Evolutionary conservation across 208 protist species (phyloP).

Genomic region (Acanthamoeba quina): DNA sequence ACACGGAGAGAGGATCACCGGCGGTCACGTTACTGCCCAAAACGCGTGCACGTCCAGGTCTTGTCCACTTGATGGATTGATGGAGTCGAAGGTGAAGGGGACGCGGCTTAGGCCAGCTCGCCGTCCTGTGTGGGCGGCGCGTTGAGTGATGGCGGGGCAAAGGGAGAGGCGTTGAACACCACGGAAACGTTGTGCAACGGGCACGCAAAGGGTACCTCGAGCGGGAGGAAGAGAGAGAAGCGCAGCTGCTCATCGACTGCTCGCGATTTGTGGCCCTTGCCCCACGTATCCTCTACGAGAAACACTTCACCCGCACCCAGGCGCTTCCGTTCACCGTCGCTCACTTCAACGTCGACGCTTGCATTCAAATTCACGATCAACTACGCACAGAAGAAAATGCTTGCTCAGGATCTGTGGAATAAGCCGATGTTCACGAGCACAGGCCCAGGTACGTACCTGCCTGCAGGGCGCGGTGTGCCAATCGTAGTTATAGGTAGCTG

Average conservation of each 20-base stretch:
- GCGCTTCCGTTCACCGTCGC: neutral
- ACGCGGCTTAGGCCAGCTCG: neutral
- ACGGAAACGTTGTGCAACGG: neutral
- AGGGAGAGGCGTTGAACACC: neutral
- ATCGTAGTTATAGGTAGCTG: conserved; percentile 35
- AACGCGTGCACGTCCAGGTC: too few species aligned
- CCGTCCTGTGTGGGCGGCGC: neutral
- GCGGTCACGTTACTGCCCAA: too few species aligned
- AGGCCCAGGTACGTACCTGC: neutral
- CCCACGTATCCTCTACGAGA: conserved; percentile 27
- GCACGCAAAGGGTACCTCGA: neutral
- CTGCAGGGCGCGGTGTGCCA: neutral
- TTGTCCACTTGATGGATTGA: too few species aligned
- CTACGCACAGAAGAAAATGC: neutral
- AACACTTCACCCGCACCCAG: neutral
- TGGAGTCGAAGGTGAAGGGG: too few species aligned
- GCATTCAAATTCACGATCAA: conserved; percentile 36
- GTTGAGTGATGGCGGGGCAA: neutral
- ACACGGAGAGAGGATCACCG: too few species aligned
- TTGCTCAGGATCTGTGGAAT: neutral
- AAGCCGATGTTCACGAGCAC: neutral
- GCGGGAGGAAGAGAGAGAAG: conserved; percentile 32
- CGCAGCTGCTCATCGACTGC: neutral
- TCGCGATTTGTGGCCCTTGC: conserved; percentile 39
- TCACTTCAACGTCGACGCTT: conserved; percentile 5